These are phyloP conservation scores for Infundibulicybe gibba DNA, from an alignment of 768 basidiomycete species.

Conservation along the genomic window DNA sequence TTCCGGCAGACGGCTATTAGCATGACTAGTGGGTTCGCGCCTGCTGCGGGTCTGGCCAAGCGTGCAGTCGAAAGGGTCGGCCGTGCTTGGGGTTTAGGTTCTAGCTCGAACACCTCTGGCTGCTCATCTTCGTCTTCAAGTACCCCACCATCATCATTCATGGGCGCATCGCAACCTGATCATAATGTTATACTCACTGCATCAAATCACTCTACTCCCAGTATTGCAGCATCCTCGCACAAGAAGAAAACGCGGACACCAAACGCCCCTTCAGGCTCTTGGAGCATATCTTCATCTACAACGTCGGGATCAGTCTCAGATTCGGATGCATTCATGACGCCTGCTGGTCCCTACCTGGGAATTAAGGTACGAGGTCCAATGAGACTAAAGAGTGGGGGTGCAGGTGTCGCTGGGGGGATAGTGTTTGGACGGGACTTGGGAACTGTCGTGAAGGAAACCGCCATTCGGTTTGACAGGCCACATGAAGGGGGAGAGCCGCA, in stretches of 20 bases:
- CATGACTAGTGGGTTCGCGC: conserved; percentile 64
- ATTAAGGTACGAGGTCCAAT: conserved; percentile 52
- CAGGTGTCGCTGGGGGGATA: conserved; percentile 39
- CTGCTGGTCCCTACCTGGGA: conserved; percentile 51
- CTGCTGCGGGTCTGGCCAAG: conserved; percentile 72
- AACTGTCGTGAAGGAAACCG: conserved; percentile 54
- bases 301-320: conserved; percentile 18
- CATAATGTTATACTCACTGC: conserved; percentile 22
- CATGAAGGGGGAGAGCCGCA: conserved; percentile 11
- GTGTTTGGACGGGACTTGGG: conserved; percentile 67
- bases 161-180: conserved; percentile 20
- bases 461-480: conserved; percentile 29
- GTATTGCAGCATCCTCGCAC: conserved; percentile 8
- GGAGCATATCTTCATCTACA: conserved; percentile 30
- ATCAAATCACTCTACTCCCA: conserved; percentile 11
- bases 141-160: conserved; percentile 35
- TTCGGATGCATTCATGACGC: conserved; percentile 35
- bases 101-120: conserved; percentile 33
- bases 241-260: conserved; percentile 50
- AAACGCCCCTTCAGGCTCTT: conserved; percentile 56
- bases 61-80: conserved; percentile 78
- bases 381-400: conserved; percentile 25
- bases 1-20: conserved; percentile 69
- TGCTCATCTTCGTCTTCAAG: conserved; percentile 46
- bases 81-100: conserved; percentile 51